Evolutionary conservation across 139 green algal species (phyloP).

Genomic region (Pleodorina starrii): DNA sequence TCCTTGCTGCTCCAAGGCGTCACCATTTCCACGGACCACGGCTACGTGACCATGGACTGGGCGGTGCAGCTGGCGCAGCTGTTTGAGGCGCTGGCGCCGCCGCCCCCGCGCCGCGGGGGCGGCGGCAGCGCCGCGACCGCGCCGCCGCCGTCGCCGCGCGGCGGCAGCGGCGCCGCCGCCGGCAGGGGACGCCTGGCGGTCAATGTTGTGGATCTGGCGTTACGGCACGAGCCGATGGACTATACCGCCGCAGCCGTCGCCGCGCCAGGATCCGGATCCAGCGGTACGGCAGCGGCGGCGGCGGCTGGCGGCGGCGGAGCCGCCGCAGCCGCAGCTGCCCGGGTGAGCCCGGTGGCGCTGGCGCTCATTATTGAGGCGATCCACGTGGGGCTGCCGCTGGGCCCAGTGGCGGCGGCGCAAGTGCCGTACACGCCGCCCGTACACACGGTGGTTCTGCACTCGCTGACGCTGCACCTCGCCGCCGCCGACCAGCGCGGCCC

Average conservation of each 20-base stretch:
- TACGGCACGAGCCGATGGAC: constrained; percentile 58
- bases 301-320: background rate
- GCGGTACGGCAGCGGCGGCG: background rate
- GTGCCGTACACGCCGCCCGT: constrained; percentile 40
- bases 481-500: constrained; percentile 53
- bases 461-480: constrained; percentile 65
- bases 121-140: background rate
- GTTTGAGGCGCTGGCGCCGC: background rate
- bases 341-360: constrained; percentile 46
- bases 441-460: constrained; percentile 62
- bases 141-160: background rate
- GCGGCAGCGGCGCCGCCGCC: background rate
- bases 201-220: constrained; percentile 49
- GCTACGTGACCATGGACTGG: constrained; percentile 56
- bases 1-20: constrained; percentile 58
- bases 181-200: constrained; percentile 4
- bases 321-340: background rate
- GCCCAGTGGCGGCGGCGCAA: background rate
- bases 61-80: constrained; percentile 35
- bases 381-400: background rate
- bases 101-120: background rate
- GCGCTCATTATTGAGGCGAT: constrained; percentile 48
- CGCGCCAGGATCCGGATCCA: background rate
- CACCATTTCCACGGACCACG: constrained; percentile 60
- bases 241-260: constrained; percentile 24